Evolutionary conservation across 2,329 filamentous ascomycete species (phyloP).

Genomic region (Cercospora sojina): DNA sequence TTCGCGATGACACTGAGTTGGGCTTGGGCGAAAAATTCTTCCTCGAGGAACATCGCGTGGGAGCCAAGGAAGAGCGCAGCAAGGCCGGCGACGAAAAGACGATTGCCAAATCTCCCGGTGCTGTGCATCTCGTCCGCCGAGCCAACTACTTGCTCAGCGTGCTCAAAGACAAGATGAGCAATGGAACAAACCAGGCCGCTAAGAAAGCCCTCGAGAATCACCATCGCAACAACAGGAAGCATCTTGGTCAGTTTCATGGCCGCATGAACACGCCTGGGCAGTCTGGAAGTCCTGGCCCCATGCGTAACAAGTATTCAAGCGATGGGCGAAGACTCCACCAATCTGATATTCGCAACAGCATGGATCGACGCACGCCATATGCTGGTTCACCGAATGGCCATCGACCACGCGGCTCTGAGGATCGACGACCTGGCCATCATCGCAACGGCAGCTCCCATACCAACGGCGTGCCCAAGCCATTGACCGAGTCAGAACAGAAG

Average conservation of each 20-base stretch:
- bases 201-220: slow-evolving; percentile 86
- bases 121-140: slow-evolving; percentile 90
- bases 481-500: slow-evolving; percentile 52
- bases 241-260: slow-evolving; percentile 55
- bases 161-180: slow-evolving; percentile 73
- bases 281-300: slow-evolving; percentile 69
- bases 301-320: slow-evolving; percentile 39
- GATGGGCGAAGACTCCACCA: slow-evolving; percentile 37
- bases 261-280: slow-evolving; percentile 57
- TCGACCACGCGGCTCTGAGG: slow-evolving; percentile 54
- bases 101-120: slow-evolving; percentile 85
- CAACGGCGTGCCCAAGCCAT: slow-evolving; percentile 39
- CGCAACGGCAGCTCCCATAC: slow-evolving; percentile 40
- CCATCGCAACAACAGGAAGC: slow-evolving; percentile 89
- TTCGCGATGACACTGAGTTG: slow-evolving; percentile 86
- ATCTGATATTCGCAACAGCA: slow-evolving; percentile 36
- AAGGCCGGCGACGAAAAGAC: slow-evolving; percentile 68
- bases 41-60: slow-evolving; percentile 95
- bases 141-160: slow-evolving; percentile 96
- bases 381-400: slow-evolving; percentile 48
- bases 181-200: slow-evolving; percentile 65
- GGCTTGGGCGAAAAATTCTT: slow-evolving; percentile 89
- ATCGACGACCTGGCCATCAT: slow-evolving; percentile 43
- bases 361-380: slow-evolving; percentile 41
- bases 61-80: slow-evolving; percentile 89